These are phyloP conservation scores for Puccinellia tenuiflora DNA, from an alignment of 176 grass and related monocot genomes.

Conservation along the genomic window DNA sequence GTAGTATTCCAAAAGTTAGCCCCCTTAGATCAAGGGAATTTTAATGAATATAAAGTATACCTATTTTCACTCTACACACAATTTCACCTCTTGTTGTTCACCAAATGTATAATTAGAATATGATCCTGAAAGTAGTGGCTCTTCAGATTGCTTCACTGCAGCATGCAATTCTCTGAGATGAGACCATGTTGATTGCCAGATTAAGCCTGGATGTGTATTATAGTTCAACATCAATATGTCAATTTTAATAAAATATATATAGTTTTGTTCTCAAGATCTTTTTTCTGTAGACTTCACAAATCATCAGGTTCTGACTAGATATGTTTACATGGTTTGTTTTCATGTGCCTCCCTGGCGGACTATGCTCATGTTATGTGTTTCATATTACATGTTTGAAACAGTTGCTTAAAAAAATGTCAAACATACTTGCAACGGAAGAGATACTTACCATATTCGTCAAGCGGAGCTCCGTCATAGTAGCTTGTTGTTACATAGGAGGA, in stretches of 20 bases:
- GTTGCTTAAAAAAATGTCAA: not conserved
- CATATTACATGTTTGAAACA: not conserved
- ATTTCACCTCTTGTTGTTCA: constrained; percentile 59
- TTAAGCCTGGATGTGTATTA: constrained; percentile 41
- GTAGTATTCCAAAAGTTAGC: constrained; percentile 2
- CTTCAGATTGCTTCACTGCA: constrained; percentile 40
- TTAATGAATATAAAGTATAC: not conserved
- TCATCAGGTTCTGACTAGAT: not conserved
- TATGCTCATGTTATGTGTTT: not conserved
- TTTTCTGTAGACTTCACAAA: not conserved
- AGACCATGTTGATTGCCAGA: constrained; percentile 77
- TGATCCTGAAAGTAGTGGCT: constrained; percentile 57
- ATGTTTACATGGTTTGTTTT: not conserved
- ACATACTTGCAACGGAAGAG: not conserved
- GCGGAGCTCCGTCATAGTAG: constrained; percentile 66
- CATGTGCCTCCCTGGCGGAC: not conserved
- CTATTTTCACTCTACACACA: not conserved
- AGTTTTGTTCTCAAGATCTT: not conserved
- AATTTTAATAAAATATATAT: not conserved
- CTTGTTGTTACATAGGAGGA: constrained; percentile 56
- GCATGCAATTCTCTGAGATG: constrained; percentile 79
- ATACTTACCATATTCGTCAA: constrained; percentile 62
- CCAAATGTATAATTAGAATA: constrained; percentile 57
- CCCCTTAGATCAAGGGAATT: not conserved
- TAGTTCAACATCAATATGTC: not conserved